phyloP scores from a whole-genome alignment of 192 early-diverging fungal species.

The Gonapodya prolifera region DNA sequence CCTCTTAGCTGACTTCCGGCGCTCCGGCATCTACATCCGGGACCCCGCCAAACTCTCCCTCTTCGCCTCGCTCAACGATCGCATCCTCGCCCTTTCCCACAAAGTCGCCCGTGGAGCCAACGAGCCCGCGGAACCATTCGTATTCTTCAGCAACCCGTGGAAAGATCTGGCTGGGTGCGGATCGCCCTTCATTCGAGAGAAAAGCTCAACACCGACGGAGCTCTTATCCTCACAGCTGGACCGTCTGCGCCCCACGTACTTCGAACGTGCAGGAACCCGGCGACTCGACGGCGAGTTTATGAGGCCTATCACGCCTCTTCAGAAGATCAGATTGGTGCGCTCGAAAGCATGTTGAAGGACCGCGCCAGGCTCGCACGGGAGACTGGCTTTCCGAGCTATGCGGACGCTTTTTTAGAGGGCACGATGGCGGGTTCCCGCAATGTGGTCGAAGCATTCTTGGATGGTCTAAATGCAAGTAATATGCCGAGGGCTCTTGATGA shows the following conservation, averaged over 20 bases:
- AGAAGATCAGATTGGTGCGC: slow-evolving; percentile 39
- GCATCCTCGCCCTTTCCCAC: slow-evolving; percentile 63
- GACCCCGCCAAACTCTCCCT: slow-evolving; percentile 32
- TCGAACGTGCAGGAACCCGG: slow-evolving; percentile 45
- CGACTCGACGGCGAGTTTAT: slow-evolving; percentile 59
- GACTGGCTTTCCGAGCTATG: slow-evolving; percentile 70
- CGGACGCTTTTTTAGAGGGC: slow-evolving; percentile 70
- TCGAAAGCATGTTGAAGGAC: slow-evolving; percentile 64
- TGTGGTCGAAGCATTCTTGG: slow-evolving; percentile 64
- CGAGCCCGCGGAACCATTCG: slow-evolving; percentile 8
- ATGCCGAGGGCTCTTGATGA: slow-evolving; percentile 38
- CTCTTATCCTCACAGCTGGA: slow-evolving; percentile 43
- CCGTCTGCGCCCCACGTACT: slow-evolving; percentile 49
- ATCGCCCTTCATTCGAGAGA: background rate
- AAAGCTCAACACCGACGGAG: slow-evolving; percentile 9
- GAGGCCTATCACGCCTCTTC: slow-evolving; percentile 59
- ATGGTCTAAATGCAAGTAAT: slow-evolving; percentile 48
- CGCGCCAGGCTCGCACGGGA: slow-evolving; percentile 60
- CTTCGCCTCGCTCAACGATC: slow-evolving; percentile 77
- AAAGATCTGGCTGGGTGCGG: slow-evolving; percentile 20
- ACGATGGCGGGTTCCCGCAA: slow-evolving; percentile 66
- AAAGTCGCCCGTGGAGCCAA: slow-evolving; percentile 35
- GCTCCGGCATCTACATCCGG: slow-evolving; percentile 82
- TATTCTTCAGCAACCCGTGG: slow-evolving; percentile 18
- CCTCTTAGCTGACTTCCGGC: slow-evolving; percentile 86